Conservation (phyloP, 169 alveolate genomes). For the Theileria luwenshuni region DNA sequence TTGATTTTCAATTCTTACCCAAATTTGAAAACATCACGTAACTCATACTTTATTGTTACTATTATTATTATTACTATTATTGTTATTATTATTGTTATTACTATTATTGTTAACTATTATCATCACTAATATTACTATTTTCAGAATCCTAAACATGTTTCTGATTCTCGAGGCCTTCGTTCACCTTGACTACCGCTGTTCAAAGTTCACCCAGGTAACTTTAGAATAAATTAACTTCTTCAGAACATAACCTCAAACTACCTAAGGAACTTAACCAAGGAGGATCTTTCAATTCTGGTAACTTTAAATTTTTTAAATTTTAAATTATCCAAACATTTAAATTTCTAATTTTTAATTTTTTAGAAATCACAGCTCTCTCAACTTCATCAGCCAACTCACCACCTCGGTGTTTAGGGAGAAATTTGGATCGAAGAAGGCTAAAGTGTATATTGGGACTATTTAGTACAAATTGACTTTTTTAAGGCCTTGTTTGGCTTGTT, state of each 20-base stretch:
- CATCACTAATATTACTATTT: not conserved
- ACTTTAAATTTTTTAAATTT: no score
- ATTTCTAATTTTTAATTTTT: no score
- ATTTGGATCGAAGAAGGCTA: no score
- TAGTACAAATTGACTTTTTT: constrained; percentile 2
- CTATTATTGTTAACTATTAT: not conserved
- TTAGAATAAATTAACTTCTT: not conserved
- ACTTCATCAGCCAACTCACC: no score
- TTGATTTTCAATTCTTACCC: not conserved
- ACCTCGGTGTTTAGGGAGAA: no score
- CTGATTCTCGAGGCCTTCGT: constrained; percentile 23
- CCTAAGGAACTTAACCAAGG: not conserved
- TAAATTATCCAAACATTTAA: no score
- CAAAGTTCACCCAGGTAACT: constrained; percentile 24
- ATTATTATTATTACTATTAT: not conserved
- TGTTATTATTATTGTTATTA: not conserved
- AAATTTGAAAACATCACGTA: not conserved
- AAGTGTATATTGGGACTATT: not conserved
- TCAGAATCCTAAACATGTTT: constrained; percentile 37
- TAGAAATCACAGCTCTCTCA: no score
- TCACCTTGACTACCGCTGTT: constrained; percentile 35
- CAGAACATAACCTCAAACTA: not conserved
- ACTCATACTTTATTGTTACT: not conserved
- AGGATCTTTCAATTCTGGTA: not conserved
- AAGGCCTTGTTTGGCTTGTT: constrained; percentile 7